phyloP scores from a whole-genome alignment of 139 green algal species.

The Auxenochlorella protothecoides region DNA sequence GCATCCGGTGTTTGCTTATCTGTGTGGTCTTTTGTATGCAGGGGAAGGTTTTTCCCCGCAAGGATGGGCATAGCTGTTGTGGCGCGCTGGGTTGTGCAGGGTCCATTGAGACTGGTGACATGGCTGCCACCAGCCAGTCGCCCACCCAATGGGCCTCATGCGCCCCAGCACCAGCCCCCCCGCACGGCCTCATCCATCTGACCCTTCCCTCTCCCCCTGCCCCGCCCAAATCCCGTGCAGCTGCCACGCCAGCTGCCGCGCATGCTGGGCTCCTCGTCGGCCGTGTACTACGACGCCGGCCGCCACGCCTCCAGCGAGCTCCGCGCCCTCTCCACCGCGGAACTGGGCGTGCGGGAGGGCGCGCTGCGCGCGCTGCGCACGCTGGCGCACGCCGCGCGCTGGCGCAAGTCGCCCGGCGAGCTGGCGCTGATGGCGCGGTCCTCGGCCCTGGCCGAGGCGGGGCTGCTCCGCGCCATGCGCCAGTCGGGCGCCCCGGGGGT shows the following conservation, averaged over 20 bases:
- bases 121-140: no score
- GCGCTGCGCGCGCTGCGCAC: slow-evolving; percentile 32
- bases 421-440: slow-evolving; percentile 47
- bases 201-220: background rate
- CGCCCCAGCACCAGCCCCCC: no score
- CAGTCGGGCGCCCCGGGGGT: slow-evolving; percentile 24
- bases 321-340: no score
- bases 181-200: background rate
- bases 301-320: no score
- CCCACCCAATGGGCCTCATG: no score
- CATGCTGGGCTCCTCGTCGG: slow-evolving; percentile 1
- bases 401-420: slow-evolving; percentile 61
- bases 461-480: slow-evolving; percentile 48
- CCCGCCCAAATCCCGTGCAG: background rate
- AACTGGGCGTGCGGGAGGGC: background rate
- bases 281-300: no score
- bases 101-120: no score
- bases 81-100: no score
- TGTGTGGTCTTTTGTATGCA: no score
- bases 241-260: slow-evolving; percentile 8
- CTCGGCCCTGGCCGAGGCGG: slow-evolving; percentile 31
- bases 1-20: no score
- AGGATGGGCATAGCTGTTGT: no score
- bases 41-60: no score
- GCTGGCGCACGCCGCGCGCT: slow-evolving; percentile 42